Conservation (phyloP, 2,329 filamentous ascomycete species). For the Aureobasidium vineae region DNA sequence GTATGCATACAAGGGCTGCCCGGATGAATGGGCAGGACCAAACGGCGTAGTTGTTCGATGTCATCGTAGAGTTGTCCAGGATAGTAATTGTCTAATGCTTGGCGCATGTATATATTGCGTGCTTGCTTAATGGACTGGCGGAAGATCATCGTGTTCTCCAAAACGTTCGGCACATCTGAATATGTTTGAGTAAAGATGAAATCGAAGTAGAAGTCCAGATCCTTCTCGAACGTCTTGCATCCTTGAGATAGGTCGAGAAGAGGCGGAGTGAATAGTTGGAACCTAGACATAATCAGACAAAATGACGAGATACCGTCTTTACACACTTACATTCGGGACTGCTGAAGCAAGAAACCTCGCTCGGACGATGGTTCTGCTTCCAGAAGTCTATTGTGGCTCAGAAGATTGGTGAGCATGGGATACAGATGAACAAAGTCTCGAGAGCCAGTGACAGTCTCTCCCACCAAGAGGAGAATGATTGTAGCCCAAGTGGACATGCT, state of each 20-base stretch:
- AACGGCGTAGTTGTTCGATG: constrained; percentile 38
- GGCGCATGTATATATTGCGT: constrained; percentile 1
- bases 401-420: constrained; percentile 41
- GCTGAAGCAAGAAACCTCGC: constrained; percentile 37
- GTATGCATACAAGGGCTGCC: constrained; percentile 40
- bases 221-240: constrained; percentile 8
- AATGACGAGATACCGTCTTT: too few species aligned
- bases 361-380: constrained; percentile 29
- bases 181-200: constrained; percentile 10
- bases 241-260: constrained; percentile 21
- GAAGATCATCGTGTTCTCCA: background rate
- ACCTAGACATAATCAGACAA: background rate
- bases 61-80: background rate
- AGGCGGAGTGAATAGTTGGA: constrained; percentile 26
- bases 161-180: background rate
- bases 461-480: constrained; percentile 43
- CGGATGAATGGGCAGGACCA: constrained; percentile 35
- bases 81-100: background rate
- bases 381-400: constrained; percentile 15
- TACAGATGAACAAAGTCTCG: constrained; percentile 42
- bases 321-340: constrained; percentile 38
- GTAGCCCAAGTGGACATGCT: constrained; percentile 43
- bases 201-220: constrained; percentile 21
- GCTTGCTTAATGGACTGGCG: constrained; percentile 28
- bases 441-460: constrained; percentile 45